phyloP scores from a whole-genome alignment of 768 basidiomycete genomes.

The Amanita thiersii region DNA sequence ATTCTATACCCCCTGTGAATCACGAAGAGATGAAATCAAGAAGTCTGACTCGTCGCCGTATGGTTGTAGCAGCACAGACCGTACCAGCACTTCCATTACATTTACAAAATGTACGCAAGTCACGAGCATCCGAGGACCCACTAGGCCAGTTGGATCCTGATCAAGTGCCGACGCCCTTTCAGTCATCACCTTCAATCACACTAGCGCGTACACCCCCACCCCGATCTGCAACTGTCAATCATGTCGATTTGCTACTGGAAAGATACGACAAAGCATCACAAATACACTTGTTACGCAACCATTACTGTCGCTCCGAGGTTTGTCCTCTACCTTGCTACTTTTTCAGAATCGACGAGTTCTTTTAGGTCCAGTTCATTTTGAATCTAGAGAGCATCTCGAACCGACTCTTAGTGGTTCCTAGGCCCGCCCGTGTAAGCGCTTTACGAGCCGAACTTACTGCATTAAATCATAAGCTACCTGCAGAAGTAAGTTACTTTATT shows the following conservation, averaged over 20 bases:
- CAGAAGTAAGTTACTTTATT: slow-evolving; percentile 57
- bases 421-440: slow-evolving; percentile 93
- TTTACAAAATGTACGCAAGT: slow-evolving; percentile 40
- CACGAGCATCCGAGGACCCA: slow-evolving; percentile 64
- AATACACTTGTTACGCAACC: slow-evolving; percentile 66
- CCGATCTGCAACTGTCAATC: slow-evolving; percentile 34
- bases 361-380: slow-evolving; percentile 78
- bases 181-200: slow-evolving; percentile 67
- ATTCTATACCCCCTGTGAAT: slow-evolving; percentile 8
- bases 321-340: slow-evolving; percentile 15
- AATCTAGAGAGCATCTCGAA: slow-evolving; percentile 90
- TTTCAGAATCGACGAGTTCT: slow-evolving; percentile 5
- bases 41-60: slow-evolving; percentile 31
- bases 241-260: slow-evolving; percentile 51
- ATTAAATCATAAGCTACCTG: slow-evolving; percentile 92
- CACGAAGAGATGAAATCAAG: slow-evolving; percentile 12
- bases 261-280: slow-evolving; percentile 65
- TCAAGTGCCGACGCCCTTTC: slow-evolving; percentile 39
- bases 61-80: slow-evolving; percentile 62
- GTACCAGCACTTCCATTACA: slow-evolving; percentile 65
- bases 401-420: slow-evolving; percentile 83
- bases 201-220: slow-evolving; percentile 33
- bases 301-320: slow-evolving; percentile 86
- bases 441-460: slow-evolving; percentile 91
- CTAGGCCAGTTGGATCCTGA: slow-evolving; percentile 58